Evolutionary conservation across 805 yeast genomes (phyloP).

Genomic region (Teunomyces tritomae): DNA sequence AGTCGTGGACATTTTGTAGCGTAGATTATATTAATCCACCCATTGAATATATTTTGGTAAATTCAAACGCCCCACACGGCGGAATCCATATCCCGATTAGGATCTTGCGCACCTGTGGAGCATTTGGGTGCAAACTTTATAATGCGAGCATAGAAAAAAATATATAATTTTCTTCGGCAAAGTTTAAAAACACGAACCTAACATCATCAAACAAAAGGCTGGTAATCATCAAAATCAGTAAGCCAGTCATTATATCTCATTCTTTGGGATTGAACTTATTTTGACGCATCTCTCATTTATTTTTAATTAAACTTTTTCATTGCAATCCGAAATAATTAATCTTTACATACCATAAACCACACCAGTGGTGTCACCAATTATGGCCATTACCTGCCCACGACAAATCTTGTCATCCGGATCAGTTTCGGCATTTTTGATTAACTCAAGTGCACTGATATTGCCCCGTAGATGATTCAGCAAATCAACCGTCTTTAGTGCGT

Average conservation of each 20-base stretch:
- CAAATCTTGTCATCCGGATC: slow-evolving; percentile 35
- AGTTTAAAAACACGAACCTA: too few species aligned
- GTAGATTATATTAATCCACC: background rate
- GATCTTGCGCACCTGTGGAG: background rate
- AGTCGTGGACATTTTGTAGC: background rate
- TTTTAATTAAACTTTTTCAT: background rate
- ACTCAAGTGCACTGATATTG: slow-evolving; percentile 27
- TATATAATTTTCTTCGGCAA: too few species aligned
- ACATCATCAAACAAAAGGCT: too few species aligned
- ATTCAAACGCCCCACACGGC: background rate
- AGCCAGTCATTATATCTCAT: too few species aligned
- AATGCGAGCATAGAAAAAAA: too few species aligned
- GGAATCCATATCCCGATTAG: background rate
- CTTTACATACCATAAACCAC: slow-evolving; percentile 35
- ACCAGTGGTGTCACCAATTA: slow-evolving; percentile 56
- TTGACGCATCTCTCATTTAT: background rate
- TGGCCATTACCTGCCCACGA: slow-evolving; percentile 39
- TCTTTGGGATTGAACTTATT: background rate
- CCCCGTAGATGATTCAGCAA: slow-evolving; percentile 8
- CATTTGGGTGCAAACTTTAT: background rate
- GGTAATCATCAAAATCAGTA: too few species aligned
- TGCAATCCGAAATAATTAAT: background rate
- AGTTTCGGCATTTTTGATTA: slow-evolving; percentile 25
- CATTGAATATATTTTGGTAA: background rate
- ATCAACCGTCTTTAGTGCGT: background rate